phyloP scores from a whole-genome alignment of 495 filamentous ascomycete genomes.

The Articulospora tetracladia region DNA sequence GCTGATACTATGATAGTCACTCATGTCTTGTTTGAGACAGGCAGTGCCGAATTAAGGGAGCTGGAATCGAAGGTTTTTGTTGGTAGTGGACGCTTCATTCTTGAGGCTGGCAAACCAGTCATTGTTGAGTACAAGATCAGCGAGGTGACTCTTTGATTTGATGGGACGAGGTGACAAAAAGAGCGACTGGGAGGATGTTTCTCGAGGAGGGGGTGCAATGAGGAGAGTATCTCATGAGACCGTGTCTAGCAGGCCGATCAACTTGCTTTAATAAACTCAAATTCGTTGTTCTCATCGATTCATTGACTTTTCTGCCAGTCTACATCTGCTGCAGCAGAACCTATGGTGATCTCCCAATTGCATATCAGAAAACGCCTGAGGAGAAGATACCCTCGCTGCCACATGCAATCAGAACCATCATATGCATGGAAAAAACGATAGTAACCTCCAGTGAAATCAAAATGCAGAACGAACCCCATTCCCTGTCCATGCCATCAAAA shows the following conservation, averaged over 20 bases:
- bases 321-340: not conserved
- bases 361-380: not conserved
- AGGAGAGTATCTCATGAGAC: too few relatives aligned
- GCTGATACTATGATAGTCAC: conserved; percentile 34
- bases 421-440: not conserved
- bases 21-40: conserved; percentile 51
- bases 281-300: not conserved
- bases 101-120: conserved; percentile 47
- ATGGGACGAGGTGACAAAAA: not conserved
- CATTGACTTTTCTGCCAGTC: not conserved
- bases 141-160: conserved; percentile 33
- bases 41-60: conserved; percentile 42
- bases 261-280: not conserved
- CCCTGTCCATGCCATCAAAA: conserved; percentile 13
- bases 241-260: too few relatives aligned
- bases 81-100: conserved; percentile 48
- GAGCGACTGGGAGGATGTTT: not conserved
- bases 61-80: conserved; percentile 52
- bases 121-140: conserved; percentile 59
- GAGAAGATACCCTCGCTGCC: not conserved
- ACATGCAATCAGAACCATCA: not conserved
- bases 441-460: not conserved
- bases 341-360: not conserved
- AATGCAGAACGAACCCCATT: not conserved
- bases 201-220: too few relatives aligned